Percentiles rank a stretch among this genome's conserved stretches.
These are phyloP conservation scores for Fusarium heterosporum DNA, from an alignment of 2,329 filamentous ascomycete genomes.

Conservation along the genomic window DNA sequence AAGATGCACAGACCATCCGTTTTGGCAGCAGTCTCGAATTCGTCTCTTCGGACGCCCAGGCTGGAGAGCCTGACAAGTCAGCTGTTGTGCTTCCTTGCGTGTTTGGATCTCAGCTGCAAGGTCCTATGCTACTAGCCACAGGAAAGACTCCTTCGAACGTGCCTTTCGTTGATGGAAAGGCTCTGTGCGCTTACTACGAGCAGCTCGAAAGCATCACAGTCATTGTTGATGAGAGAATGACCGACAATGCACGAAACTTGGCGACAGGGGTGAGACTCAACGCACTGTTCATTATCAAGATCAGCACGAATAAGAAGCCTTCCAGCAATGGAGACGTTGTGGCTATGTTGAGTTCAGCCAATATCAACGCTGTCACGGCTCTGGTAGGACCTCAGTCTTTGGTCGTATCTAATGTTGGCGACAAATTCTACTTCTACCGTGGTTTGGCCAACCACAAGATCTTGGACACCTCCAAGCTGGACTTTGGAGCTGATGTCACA, in stretches of 20 bases:
- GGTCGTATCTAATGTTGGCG: not conserved
- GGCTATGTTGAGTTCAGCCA: not conserved
- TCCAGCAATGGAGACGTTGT: not conserved
- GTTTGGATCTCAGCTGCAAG: slow-evolving; percentile 13
- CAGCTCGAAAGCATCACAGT: not conserved
- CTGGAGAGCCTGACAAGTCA: not conserved
- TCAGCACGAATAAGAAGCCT: not conserved
- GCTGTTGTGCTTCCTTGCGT: slow-evolving; percentile 18
- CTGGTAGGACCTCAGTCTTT: slow-evolving; percentile 25
- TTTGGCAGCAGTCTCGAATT: slow-evolving; percentile 15
- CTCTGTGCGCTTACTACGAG: slow-evolving; percentile 7
- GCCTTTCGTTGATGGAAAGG: not conserved
- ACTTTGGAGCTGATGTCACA: slow-evolving; percentile 2
- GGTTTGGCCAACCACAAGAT: not conserved
- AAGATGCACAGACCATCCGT: not conserved
- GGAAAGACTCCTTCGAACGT: slow-evolving; percentile 1
- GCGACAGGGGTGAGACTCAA: not conserved
- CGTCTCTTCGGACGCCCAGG: accelerated
- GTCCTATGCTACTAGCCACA: not conserved
- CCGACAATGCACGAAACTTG: slow-evolving; percentile 23
- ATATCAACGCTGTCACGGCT: slow-evolving; percentile 10
- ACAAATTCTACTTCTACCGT: slow-evolving; percentile 14
- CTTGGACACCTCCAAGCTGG: slow-evolving; percentile 2
- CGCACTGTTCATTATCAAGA: slow-evolving; percentile 13
- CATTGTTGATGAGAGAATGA: slow-evolving; percentile 11